Evolutionary conservation across 495 filamentous ascomycete species (phyloP), one percentile per base, ranked within the genome.

Genomic region (Amniculicola lignicola): DNA sequence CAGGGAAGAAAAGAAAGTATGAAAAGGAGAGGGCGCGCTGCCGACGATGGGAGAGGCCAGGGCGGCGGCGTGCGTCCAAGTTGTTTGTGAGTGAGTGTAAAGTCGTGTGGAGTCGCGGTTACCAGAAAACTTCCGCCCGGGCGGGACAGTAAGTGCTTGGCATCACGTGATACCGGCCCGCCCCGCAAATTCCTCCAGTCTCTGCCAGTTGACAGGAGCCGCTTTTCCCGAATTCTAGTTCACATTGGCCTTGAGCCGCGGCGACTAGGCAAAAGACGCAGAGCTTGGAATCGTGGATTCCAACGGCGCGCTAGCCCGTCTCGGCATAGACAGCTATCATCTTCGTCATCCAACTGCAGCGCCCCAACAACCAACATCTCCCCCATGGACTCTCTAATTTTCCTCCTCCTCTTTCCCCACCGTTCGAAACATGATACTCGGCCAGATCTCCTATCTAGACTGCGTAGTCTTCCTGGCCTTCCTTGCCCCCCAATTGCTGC

Each of bases 391-490:
- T 41, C 33, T 42, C 38, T 12, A 21, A 14, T 25, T 6, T 31
- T 46, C 12, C 24, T 24, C 3, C 28, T 27, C 12, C 18, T 25
- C 16, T 16, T 52, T 21, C 36, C 28, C n/a, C 28, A 2, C 21
- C 24, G 16, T 49, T 48, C 18, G 14, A 2, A 64, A 12, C 23
- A 84, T 84, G 82, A 80, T 85, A 42, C 71, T 90, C 15, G 75
- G 77, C 5, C 79, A 79, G 37, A 78, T 89, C 14, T 86, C 86
- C 0, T 87, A 82, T 69, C 63, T 88, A 12, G 87, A 90, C 67
- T 87, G 86, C 70, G 22, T 82, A 35, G 78, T 81, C 16, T 90
- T 88, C 63, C 74, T 86, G 46, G 19, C 79, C 23, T 82, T 86
- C 58, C 72, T 89, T 3, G 67, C 78, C 0, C 85, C 84, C 9